Conservation (phyloP, 805 yeast species). For the Wickerhamiella qilinensis region DNA sequence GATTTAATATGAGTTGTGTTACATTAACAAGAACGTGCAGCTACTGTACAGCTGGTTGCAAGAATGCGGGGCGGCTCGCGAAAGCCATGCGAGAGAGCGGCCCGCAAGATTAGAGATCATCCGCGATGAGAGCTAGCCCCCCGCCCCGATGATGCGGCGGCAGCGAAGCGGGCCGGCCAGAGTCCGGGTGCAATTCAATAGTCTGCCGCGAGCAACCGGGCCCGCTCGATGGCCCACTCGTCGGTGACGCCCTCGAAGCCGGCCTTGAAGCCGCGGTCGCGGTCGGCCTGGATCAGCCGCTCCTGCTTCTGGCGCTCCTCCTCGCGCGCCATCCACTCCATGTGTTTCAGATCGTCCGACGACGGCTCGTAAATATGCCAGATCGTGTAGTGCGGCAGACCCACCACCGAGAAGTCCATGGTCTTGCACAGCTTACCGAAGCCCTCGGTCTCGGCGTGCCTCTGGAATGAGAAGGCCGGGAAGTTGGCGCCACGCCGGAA, state of each 20-base stretch:
- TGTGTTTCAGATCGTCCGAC: constrained; percentile 67
- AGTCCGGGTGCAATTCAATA: no score
- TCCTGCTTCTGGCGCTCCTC: constrained; percentile 25
- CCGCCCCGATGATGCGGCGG: no score
- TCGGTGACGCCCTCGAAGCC: constrained; percentile 65
- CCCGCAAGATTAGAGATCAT: no score
- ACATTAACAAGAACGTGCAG: no score
- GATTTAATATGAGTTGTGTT: no score
- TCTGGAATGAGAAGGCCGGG: constrained; percentile 89
- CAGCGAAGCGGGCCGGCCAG: no score
- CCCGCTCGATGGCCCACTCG: constrained; percentile 59
- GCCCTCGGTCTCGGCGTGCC: constrained; percentile 95
- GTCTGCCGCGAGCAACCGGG: constrained; percentile 31
- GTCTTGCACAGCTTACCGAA: constrained; percentile 77
- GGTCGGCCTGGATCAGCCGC: constrained; percentile 19
- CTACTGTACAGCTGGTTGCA: no score
- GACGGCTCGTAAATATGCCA: constrained; percentile 98
- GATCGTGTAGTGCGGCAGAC: constrained; percentile 85
- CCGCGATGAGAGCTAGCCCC: no score
- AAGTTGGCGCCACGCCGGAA: constrained; percentile 79
- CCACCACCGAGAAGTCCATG: constrained; percentile 77
- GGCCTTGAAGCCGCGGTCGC: constrained; percentile 39
- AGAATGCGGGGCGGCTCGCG: no score
- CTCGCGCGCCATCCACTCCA: constrained; percentile 29
- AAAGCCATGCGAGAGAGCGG: no score